Conservation (phyloP, 495 filamentous ascomycete genomes). For the Aspergillus leporis region DNA sequence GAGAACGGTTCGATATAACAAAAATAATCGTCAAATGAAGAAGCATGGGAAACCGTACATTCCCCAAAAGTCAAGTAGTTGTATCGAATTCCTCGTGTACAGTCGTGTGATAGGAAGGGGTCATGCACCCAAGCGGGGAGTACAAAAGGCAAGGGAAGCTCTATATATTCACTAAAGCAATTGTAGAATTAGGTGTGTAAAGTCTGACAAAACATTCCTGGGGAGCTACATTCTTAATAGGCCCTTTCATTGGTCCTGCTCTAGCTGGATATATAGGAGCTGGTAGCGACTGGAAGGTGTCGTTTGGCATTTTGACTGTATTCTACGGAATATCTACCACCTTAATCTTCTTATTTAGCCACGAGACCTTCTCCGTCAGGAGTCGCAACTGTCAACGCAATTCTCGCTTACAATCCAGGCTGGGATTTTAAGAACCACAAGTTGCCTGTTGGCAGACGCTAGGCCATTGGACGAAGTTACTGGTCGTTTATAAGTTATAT, state of each 20-base stretch:
- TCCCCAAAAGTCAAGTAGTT: too few relatives aligned
- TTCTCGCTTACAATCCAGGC: conserved; percentile 40
- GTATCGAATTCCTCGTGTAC: too few relatives aligned
- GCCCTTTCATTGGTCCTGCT: conserved; percentile 49
- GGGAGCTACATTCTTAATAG: conserved; percentile 47
- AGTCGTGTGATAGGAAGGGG: too few relatives aligned
- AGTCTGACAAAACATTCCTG: conserved; percentile 8
- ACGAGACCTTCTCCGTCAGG: conserved; percentile 49
- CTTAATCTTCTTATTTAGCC: conserved; percentile 45
- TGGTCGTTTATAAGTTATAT: conserved; percentile 37
- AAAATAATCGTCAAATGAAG: too few relatives aligned
- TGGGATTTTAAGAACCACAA: conserved; percentile 50
- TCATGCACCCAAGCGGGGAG: too few relatives aligned
- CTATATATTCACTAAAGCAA: too few relatives aligned
- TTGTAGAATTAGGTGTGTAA: too few relatives aligned
- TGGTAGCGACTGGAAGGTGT: conserved; percentile 40
- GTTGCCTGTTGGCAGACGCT: conserved; percentile 27
- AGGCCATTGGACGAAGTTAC: conserved; percentile 21
- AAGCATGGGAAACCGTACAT: too few relatives aligned
- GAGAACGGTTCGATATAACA: too few relatives aligned
- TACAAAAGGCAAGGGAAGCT: too few relatives aligned
- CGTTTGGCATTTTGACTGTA: conserved; percentile 47
- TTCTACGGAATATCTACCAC: conserved; percentile 45
- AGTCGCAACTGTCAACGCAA: conserved; percentile 8
- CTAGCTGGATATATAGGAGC: conserved; percentile 42